phyloP scores from a whole-genome alignment of 495 filamentous ascomycete species.

The Neurospora intermedia region DNA sequence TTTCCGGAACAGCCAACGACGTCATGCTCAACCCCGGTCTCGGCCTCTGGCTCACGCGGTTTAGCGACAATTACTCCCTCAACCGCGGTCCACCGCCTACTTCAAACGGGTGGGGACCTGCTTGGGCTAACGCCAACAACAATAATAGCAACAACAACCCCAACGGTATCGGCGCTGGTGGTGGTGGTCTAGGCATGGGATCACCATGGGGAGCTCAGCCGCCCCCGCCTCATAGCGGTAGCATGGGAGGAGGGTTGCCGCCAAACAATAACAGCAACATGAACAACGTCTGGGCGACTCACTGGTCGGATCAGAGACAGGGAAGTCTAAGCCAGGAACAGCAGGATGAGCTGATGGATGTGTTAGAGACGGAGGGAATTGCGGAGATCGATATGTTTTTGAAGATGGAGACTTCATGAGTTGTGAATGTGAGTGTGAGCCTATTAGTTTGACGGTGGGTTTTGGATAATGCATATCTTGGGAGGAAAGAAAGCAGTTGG shows the following conservation, averaged over 20 bases:
- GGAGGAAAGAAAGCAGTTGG: too few relatives aligned
- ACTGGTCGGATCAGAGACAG: slow-evolving; percentile 31
- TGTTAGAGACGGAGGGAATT: slow-evolving; percentile 53
- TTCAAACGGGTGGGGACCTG: neutral
- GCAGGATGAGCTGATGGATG: slow-evolving; percentile 59
- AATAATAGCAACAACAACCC: neutral
- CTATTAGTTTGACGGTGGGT: too few relatives aligned
- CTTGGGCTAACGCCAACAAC: neutral
- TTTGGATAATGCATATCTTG: too few relatives aligned
- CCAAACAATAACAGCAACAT: neutral
- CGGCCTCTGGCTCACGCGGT: slow-evolving; percentile 9
- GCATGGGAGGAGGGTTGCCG: neutral
- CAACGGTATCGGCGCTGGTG: neutral
- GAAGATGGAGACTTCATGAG: slow-evolving; percentile 23
- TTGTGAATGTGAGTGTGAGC: too few relatives aligned
- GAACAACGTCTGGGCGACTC: neutral
- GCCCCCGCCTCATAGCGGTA: neutral
- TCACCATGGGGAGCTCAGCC: neutral
- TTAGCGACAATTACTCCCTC: neutral
- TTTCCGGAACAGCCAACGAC: neutral
- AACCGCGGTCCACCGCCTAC: neutral
- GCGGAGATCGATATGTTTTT: slow-evolving; percentile 52
- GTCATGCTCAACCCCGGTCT: slow-evolving; percentile 4
- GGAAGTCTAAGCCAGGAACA: slow-evolving; percentile 60
- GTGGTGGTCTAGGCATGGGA: neutral